Evolutionary conservation across 192 early-diverging fungal genomes (phyloP).

Genomic region (Coemansia interrupta): DNA sequence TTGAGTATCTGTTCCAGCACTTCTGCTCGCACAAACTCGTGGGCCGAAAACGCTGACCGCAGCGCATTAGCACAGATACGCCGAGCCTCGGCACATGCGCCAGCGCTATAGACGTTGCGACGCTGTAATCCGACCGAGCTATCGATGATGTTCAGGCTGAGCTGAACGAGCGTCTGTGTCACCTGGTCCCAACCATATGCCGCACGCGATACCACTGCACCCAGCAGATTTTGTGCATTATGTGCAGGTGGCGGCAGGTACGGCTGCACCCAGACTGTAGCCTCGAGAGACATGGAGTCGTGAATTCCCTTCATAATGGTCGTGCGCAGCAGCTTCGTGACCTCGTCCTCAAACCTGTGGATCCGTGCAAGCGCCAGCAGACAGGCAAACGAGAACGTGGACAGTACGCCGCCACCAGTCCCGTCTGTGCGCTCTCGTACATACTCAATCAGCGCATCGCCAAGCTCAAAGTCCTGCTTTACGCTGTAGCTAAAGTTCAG

Average conservation of each 20-base stretch:
- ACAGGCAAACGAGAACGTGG: slow-evolving; percentile 65
- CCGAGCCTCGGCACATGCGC: slow-evolving; percentile 14
- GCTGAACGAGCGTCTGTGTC: slow-evolving; percentile 39
- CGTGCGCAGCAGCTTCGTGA: slow-evolving; percentile 31
- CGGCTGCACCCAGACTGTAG: slow-evolving; percentile 15
- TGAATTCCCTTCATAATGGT: slow-evolving; percentile 22
- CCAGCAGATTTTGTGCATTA: slow-evolving; percentile 12
- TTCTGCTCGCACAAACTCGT: slow-evolving; percentile 65
- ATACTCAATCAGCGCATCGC: slow-evolving; percentile 38
- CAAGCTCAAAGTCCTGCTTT: slow-evolving; percentile 66
- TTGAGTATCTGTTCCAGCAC: slow-evolving; percentile 64
- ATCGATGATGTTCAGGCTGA: slow-evolving; percentile 33
- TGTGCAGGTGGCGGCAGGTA: slow-evolving; percentile 7
- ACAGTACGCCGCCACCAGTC: slow-evolving; percentile 39
- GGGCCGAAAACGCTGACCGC: slow-evolving; percentile 46
- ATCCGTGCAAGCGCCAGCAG: slow-evolving; percentile 66
- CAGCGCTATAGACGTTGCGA: slow-evolving; percentile 17
- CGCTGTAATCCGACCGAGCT: slow-evolving; percentile 5
- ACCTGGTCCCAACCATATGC: slow-evolving; percentile 52
- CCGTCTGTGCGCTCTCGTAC: slow-evolving; percentile 51
- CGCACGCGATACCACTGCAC: slow-evolving; percentile 19
- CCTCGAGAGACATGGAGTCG: slow-evolving; percentile 15
- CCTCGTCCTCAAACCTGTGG: slow-evolving; percentile 66
- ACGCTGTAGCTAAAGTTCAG: slow-evolving; percentile 69
- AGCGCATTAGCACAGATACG: slow-evolving; percentile 20